phyloP scores from a whole-genome alignment of 371 early-diverging fungal genomes.

The Phascolomyces articulosus region DNA sequence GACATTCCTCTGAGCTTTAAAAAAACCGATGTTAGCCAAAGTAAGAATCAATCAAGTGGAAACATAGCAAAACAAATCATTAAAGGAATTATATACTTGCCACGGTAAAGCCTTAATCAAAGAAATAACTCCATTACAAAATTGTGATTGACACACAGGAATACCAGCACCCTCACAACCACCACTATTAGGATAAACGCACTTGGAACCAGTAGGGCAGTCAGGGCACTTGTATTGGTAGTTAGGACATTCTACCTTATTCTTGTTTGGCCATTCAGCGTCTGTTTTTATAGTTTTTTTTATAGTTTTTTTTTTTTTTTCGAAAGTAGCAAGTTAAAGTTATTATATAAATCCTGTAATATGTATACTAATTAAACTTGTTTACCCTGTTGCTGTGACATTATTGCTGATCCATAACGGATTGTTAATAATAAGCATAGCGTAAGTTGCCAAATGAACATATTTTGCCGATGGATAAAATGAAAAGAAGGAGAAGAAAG shows the following conservation, averaged over 20 bases:
- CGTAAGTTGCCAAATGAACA: not conserved
- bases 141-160: slow-evolving; percentile 13
- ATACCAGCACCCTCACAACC: slow-evolving; percentile 28
- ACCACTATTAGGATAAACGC: slow-evolving; percentile 32
- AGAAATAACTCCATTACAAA: slow-evolving; percentile 13
- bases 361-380: too few relatives aligned
- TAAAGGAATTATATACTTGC: slow-evolving; percentile 3
- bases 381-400: too few relatives aligned
- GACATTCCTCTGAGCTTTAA: slow-evolving; percentile 26
- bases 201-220: slow-evolving; percentile 22
- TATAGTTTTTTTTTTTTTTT: not conserved
- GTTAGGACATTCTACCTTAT: slow-evolving; percentile 7
- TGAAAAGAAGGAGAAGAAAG: not conserved
- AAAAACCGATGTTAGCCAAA: too few relatives aligned
- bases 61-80: too few relatives aligned
- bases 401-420: not conserved
- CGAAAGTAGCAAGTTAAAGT: too few relatives aligned
- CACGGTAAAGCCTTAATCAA: slow-evolving; percentile 12
- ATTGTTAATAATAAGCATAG: not conserved
- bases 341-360: too few relatives aligned
- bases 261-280: too few relatives aligned
- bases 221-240: slow-evolving; percentile 28
- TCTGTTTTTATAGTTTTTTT: not conserved
- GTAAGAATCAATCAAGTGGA: too few relatives aligned
- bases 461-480: not conserved